Evolutionary conservation across 208 protist genomes (phyloP), one percentile per base, ranked within the genome.

Genomic region (Angomonas deanei): DNA sequence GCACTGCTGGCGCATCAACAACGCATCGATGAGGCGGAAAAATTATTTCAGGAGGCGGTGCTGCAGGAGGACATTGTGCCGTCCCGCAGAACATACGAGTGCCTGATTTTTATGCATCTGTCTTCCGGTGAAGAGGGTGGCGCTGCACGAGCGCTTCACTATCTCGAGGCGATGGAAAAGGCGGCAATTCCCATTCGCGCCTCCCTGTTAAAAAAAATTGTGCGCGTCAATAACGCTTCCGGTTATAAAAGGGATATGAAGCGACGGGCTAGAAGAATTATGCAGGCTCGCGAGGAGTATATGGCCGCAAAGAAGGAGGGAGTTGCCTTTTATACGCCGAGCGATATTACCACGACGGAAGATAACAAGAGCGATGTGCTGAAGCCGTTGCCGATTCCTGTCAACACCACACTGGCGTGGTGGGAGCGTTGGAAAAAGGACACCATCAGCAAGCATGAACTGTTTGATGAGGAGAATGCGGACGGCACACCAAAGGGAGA

Each of bases 181-280:
- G 71, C 85, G 13, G 63, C 66, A 33, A 80, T 93, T 28, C 74
- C 67, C 3, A 71, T 93, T n/a, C 82, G 79, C n/a, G 72, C 84
- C 1, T 82, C 83, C 13, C 71, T 93, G 3, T 58, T 96, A 15
- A 90, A 89, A 66, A 91, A 93, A 66, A 92, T 96, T 50, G 85
- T 92, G 26, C 84, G 85, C 8, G 86, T 96, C 21, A 82, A 91
- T 63, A 88, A 93, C 71, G 86, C 79, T 0, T 80, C 85, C 0
- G 85, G 83, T n/a, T 96, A 96, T 73, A 92, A 86, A 69, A 76
- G 90, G 33, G 90, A 96, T 60, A 96, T 96, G 90, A 96, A 96
- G 73, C 80, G 90, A 6, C 79, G 90, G n/a, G 90, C 86, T 0
- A 82, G 90, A 24, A 86, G 90, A n/a, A 96, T 96, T 61, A 93